Evolutionary conservation across 2,329 filamentous ascomycete genomes (phyloP).

Genomic region (Tympanopsis confertula): DNA sequence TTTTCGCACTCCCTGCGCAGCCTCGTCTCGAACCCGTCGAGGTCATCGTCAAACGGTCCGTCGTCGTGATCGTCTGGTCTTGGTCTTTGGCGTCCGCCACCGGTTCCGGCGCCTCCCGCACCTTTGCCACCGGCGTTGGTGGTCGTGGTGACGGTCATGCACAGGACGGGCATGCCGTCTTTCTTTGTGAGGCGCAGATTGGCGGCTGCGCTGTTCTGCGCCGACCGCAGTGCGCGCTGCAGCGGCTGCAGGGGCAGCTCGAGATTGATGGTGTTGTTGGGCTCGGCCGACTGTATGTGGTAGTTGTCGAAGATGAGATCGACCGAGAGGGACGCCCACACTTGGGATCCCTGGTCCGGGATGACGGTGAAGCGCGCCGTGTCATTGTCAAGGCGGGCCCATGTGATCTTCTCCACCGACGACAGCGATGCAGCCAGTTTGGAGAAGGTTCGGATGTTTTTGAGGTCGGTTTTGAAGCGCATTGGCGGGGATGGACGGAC

Average conservation of each 20-base stretch:
- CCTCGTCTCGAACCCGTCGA: constrained; percentile 38
- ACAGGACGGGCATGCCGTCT: constrained; percentile 73
- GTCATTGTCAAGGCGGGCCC: constrained; percentile 80
- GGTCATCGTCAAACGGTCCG: constrained; percentile 31
- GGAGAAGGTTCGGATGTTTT: constrained; percentile 55
- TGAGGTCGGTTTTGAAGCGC: constrained; percentile 56
- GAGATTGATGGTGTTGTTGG: constrained; percentile 83
- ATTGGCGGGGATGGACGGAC: too few relatives aligned
- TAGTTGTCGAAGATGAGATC: constrained; percentile 83
- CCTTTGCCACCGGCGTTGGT: constrained; percentile 35
- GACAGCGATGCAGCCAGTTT: constrained; percentile 54
- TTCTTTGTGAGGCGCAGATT: constrained; percentile 87
- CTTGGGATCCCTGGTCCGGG: constrained; percentile 85
- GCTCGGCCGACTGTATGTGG: constrained; percentile 72
- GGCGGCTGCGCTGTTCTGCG: constrained; percentile 68
- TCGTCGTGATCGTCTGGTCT: constrained; percentile 31
- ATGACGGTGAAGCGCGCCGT: constrained; percentile 90
- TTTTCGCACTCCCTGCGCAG: constrained; percentile 69
- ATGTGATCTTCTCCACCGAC: constrained; percentile 70
- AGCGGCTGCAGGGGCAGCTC: constrained; percentile 83
- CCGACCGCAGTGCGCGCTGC: constrained; percentile 83
- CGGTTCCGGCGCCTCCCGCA: constrained; percentile 15
- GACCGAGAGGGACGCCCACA: constrained; percentile 73
- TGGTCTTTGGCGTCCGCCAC: constrained; percentile 15
- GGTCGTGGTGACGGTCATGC: constrained; percentile 76